phyloP scores from a whole-genome alignment of 2,329 filamentous ascomycete species.

The Corinectria fuckeliana region DNA sequence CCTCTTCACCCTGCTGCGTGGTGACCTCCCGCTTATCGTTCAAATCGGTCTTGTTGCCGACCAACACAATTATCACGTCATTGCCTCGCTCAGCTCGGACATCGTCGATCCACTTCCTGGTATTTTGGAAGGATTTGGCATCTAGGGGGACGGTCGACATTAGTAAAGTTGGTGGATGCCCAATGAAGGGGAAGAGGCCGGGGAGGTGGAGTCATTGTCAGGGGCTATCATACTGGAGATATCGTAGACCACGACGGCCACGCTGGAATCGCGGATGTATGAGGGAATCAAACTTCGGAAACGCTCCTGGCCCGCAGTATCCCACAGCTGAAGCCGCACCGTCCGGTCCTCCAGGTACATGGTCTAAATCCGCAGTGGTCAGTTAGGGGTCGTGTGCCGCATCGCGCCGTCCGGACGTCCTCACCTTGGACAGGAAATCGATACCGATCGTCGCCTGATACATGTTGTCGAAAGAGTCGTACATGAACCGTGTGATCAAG shows the following conservation, averaged over 20 bases:
- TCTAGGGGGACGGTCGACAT: slow-evolving; percentile 54
- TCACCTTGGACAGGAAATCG: slow-evolving; percentile 97
- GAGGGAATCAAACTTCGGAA: slow-evolving; percentile 97
- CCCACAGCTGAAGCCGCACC: slow-evolving; percentile 96
- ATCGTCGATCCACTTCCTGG: slow-evolving; percentile 99
- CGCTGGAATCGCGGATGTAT: slow-evolving; percentile 97
- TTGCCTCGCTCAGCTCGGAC: slow-evolving; percentile 95
- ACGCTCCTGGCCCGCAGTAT: slow-evolving; percentile 95
- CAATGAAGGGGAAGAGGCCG: slow-evolving; percentile 9
- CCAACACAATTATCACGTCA: slow-evolving; percentile 98
- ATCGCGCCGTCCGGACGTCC: slow-evolving; percentile 15
- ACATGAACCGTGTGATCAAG: slow-evolving; percentile 99
- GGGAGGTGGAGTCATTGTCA: slow-evolving; percentile 29
- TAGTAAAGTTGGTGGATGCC: slow-evolving; percentile 24
- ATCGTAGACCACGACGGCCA: slow-evolving; percentile 98
- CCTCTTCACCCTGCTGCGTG: slow-evolving; percentile 93
- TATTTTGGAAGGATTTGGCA: slow-evolving; percentile 97
- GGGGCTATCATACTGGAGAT: slow-evolving; percentile 73
- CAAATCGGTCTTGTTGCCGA: slow-evolving; percentile 98
- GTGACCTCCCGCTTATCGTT: slow-evolving; percentile 99
- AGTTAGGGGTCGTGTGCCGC: slow-evolving; percentile 23
- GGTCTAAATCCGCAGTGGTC: slow-evolving; percentile 58
- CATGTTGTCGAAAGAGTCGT: slow-evolving; percentile 99
- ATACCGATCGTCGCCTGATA: slow-evolving; percentile 99
- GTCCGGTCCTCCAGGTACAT: slow-evolving; percentile 99